These are phyloP conservation scores for Biscutella laevigata DNA, from an alignment of 441 rosid genomes.

Conservation along the genomic window DNA sequence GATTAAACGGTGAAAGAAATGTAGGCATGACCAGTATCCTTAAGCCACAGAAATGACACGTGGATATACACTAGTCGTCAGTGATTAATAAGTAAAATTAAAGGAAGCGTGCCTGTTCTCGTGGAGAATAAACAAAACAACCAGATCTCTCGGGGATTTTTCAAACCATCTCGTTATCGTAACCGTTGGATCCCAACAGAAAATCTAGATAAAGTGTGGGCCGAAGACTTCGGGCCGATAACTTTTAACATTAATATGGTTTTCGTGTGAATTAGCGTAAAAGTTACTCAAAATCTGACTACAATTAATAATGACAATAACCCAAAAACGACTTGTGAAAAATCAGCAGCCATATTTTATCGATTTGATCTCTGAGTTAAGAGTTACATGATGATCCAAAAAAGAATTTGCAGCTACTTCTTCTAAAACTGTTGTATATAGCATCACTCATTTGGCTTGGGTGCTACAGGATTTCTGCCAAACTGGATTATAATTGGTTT, in stretches of 20 bases:
- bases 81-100: not conserved
- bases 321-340: too few relatives aligned
- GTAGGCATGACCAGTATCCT: not conserved
- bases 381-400: constrained; percentile 2
- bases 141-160: constrained; percentile 19
- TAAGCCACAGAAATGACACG: constrained; percentile 6
- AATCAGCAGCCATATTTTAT: not conserved
- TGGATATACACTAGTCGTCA: constrained; percentile 9
- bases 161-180: constrained; percentile 7
- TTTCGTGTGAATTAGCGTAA: constrained; percentile 7
- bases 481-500: constrained; percentile 96
- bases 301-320: not conserved
- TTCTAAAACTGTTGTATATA: not conserved
- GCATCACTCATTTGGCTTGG: constrained; percentile 36
- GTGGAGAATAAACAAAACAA: constrained; percentile 13
- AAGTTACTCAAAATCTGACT: constrained; percentile 19
- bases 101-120: constrained; percentile 19
- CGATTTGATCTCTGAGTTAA: not conserved
- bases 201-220: constrained; percentile 17
- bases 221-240: not conserved
- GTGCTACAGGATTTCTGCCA: constrained; percentile 58
- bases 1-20: not conserved
- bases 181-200: constrained; percentile 21
- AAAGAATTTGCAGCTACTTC: not conserved
- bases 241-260: not conserved